Evolutionary conservation across 202 grass and related monocot species (phyloP), one percentile per base, ranked within the genome.

Genomic region (Dendrocalamus latiflorus): DNA sequence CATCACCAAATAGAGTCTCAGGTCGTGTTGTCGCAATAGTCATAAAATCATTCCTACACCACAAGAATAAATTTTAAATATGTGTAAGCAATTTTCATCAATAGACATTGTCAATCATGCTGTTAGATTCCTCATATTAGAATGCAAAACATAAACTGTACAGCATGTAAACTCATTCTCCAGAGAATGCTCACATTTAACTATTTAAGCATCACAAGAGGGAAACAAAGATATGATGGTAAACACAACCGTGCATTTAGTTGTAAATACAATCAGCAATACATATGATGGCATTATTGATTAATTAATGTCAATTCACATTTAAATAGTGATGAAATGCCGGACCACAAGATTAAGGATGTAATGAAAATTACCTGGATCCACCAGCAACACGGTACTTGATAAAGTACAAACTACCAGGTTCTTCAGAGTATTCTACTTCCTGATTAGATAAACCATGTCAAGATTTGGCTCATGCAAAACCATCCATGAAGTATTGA

Each of bases 1-100:
- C 92, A 85, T 98, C 95, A 83, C 83, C 95, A 90, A 98, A 98
- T 79, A 98, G n/a, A 90, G 95, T 98, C 79, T 98, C 95, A 25
- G 95, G 95, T 38, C 95, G 83, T 77, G 95, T 98, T 41, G 95
- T 98, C 5, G 89, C 95, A 83, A 98, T 95, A 83, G 93, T 98
- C 89, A 98, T 33, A 98, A 90, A 98, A 63, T 98, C 95, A 70
- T 90, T 81, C 82, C 95, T 98, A 66, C 28, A n/a, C 59, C 53
- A 89, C 25, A 85, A 81, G 48, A 28, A 34, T 30, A 85, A 47
- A 44, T 38, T 38, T 86, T 39, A 50, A 61, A 78, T 67, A 78
- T 18, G 17, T 39, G 15, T 49, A 80, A 76, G 45, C 45, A 70
- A 33, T 80, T 60, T 72, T 84, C 43, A 73, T 59, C 25, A n/a